Conservation (phyloP, 371 early-diverging fungal genomes). For the Mortierella sp. region DNA sequence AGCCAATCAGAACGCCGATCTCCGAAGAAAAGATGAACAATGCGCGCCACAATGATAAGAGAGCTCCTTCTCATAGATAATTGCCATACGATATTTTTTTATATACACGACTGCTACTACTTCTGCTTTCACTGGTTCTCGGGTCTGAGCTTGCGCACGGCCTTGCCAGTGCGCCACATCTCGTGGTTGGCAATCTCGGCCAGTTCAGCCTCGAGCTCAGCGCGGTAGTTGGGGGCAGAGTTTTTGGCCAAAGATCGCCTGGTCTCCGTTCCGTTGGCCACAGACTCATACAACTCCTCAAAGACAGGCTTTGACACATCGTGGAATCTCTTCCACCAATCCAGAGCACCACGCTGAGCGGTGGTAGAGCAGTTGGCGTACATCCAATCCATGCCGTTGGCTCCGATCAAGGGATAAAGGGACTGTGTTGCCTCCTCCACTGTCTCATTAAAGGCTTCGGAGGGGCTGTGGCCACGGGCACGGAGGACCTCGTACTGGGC, state of each 20-base stretch:
- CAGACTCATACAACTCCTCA: conserved; percentile 88
- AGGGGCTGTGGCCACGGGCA: conserved; percentile 94
- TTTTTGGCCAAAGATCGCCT: conserved; percentile 90
- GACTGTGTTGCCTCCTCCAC: conserved; percentile 99
- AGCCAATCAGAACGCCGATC: too few species aligned
- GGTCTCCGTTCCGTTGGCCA: conserved; percentile 92
- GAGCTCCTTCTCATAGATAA: too few species aligned
- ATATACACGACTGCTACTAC: too few species aligned
- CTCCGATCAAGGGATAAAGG: conserved; percentile 95
- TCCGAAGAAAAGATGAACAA: too few species aligned
- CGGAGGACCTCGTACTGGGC: conserved; percentile 98
- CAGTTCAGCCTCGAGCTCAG: conserved; percentile 90
- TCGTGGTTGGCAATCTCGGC: conserved; percentile 82
- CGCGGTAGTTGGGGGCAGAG: conserved; percentile 92
- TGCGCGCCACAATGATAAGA: too few species aligned
- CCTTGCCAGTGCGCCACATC: conserved; percentile 90
- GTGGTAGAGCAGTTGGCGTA: conserved; percentile 97
- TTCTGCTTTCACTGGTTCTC: conserved; percentile 61
- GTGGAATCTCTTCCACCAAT: conserved; percentile 97
- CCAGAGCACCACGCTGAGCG: conserved; percentile 95
- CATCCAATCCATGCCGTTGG: conserved; percentile 98
- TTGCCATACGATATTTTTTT: too few species aligned
- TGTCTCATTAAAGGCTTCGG: conserved; percentile 99
- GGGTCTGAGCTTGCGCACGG: conserved; percentile 90
- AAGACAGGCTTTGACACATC: conserved; percentile 95